Conservation (phyloP, 805 yeast genomes). For the Zygosaccharomyces siamensis region DNA sequence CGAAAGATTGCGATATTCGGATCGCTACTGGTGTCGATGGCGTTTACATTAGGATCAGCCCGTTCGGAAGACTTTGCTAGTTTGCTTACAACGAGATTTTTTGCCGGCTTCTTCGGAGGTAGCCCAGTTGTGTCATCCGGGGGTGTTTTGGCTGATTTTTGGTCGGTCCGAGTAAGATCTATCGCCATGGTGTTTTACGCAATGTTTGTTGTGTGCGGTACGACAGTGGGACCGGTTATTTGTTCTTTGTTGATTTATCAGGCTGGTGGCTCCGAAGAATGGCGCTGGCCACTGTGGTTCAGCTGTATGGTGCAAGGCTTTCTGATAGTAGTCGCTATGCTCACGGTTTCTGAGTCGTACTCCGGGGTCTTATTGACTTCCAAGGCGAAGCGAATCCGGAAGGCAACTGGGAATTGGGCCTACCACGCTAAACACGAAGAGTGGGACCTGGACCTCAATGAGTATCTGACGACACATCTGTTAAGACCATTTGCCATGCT, state of each 20-base stretch:
- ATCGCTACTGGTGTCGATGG: conserved; percentile 50
- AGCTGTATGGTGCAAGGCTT: conserved; percentile 55
- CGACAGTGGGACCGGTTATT: conserved; percentile 74
- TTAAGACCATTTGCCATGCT: conserved; percentile 68
- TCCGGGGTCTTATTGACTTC: conserved; percentile 58
- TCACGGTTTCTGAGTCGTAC: conserved; percentile 59
- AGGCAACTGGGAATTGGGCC: conserved; percentile 78
- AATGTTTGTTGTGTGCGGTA: conserved; percentile 71
- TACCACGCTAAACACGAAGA: conserved; percentile 74
- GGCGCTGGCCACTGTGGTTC: conserved; percentile 81
- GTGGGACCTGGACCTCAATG: conserved; percentile 50
- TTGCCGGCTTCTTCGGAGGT: conserved; percentile 77
- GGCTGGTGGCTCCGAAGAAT: conserved; percentile 63
- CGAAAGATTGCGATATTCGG: conserved; percentile 56
- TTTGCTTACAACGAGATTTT: conserved; percentile 68
- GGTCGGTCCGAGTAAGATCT: conserved; percentile 62
- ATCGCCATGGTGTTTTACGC: conserved; percentile 67
- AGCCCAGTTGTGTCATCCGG: conserved; percentile 84
- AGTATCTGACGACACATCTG: conserved; percentile 56
- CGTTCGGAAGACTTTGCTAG: conserved; percentile 77
- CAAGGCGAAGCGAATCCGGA: conserved; percentile 59
- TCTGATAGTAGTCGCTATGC: conserved; percentile 35
- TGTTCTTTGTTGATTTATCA: conserved; percentile 1
- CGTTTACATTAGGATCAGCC: conserved; percentile 70
- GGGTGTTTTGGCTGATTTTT: conserved; percentile 81